These are phyloP conservation scores for Periconia digitata DNA, from an alignment of 2,329 filamentous ascomycete species.

Conservation along the genomic window DNA sequence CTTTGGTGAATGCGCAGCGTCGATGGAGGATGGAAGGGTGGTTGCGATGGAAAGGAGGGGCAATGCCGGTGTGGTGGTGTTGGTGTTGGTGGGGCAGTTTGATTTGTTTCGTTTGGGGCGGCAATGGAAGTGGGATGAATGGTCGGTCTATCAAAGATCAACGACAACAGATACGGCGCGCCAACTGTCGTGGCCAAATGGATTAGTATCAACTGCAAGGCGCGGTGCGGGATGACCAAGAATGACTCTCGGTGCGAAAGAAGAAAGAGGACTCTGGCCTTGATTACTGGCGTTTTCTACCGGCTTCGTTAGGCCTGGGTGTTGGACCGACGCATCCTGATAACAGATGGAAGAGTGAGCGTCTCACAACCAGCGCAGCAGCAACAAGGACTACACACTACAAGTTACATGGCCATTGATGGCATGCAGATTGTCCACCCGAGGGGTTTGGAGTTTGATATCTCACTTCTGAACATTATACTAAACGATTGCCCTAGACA, in stretches of 20 bases:
- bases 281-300: background rate
- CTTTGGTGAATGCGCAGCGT: slow-evolving; percentile 16
- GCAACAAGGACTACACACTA: background rate
- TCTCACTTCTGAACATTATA: no score
- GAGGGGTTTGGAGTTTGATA: no score
- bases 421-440: background rate
- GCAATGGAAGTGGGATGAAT: no score
- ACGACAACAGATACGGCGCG: no score
- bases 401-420: background rate
- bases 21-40: slow-evolving; percentile 11
- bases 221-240: background rate
- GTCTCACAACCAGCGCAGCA: background rate
- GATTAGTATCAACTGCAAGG: no score
- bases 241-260: background rate
- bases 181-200: no score
- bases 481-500: no score
- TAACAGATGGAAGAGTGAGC: background rate
- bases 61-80: background rate
- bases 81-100: background rate
- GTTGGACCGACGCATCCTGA: background rate
- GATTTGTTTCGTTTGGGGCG: no score
- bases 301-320: background rate
- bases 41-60: slow-evolving; percentile 12
- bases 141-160: no score
- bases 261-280: background rate